Base-by-base conservation (phyloP, 148 eudicot genomes). In the Vaccinium corymbosum region DNA sequence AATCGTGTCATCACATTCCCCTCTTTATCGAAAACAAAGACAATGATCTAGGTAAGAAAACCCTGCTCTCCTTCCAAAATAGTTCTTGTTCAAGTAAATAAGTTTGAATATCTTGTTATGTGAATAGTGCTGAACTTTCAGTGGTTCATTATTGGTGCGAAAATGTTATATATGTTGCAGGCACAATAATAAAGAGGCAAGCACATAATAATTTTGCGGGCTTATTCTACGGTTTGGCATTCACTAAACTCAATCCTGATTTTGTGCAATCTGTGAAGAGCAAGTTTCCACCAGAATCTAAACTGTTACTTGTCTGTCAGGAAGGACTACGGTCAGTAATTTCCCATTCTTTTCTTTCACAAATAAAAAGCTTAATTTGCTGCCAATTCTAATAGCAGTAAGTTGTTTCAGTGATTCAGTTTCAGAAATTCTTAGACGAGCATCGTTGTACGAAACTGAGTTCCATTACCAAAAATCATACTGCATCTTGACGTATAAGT, bases 131-230 rank as follows among this genome's bases (percentile, higher is more conserved):
- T 75, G 46, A 77, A 19, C n/a, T 77, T 22, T 83, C 29, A 48
- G 8, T 17, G 61, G n/a, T 32, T 46, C 5, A 2, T 53, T 20
- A n/a, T 64, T 35, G 4, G 19, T 78, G 48, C 5, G 82, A 17
- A 22, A 79, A 78, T 74, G 17, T 86, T 72, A 83, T 35, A 35
- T 35, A 35, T 32, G 52, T 52, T 87, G 84, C 92, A 96, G 99
- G 98, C 64, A 96, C 99, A 16, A 88, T 97, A 20, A 81, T 97
- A 68, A 89, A 88, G 87, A 90, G 99, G 90, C 90, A 91, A 38
- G 61, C 90, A 68, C 99, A 97, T 89, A 97, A 97, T 87, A 97
- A 94, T 83, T 91, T 97, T 85, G 82, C 99, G 20, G 99, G 99
- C 29, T 85, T 96, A 83, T 93, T 96, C 87, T 96, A 84, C 78